Base-by-base conservation (phyloP, 495 filamentous ascomycete genomes). In the Penicillium ochrochloron region DNA sequence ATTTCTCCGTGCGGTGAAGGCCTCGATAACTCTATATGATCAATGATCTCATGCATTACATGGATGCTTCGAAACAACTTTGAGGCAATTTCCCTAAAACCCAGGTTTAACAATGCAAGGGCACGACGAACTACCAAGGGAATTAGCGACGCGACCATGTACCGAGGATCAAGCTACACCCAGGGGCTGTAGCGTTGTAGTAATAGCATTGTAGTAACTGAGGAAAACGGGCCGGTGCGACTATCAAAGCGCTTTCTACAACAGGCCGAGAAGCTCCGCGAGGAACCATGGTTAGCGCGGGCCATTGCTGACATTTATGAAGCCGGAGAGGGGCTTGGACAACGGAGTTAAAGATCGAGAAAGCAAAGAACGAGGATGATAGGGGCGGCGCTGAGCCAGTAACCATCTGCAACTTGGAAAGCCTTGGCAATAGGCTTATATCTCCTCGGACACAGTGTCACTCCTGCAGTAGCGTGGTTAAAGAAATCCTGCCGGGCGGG, bases 381-480 rank as follows among this genome's bases (percentile, higher is more conserved):
- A 70, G 39, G 29, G 48, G 11, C 21, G 48, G 11, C 21, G 44
- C 19, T 25, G 7, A 48, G 42, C 59, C 55, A 67, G 62, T 61
- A 57, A 63, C 19, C 59, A 68, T 66, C 64, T 62, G 53, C 62
- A 65, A 62, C 56, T 60, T 55, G 61, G 35, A 42, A 44, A 27
- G 12, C 53, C 70, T 73, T 73, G 68, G 70, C 70, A 59, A 60
- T 52, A 70, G 68, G 70, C 70, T 73, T 73, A 70, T 68, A 73
- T 70, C 33, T 61, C 60, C 62, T 55, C 53, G 34, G 60, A 21
- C 19, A 23, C 2, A 27, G 25, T 27, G 25, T 2, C 25, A 27
- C 25, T 27, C 1, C 44, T 48, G 31, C 31, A 50, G 23, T 53
- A 25, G 39, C 31, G 41, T 21, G 25, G 35, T n/a, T 54, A 34